Conservation (phyloP, 2,329 filamentous ascomycete species). For the Apiospora sp. region DNA sequence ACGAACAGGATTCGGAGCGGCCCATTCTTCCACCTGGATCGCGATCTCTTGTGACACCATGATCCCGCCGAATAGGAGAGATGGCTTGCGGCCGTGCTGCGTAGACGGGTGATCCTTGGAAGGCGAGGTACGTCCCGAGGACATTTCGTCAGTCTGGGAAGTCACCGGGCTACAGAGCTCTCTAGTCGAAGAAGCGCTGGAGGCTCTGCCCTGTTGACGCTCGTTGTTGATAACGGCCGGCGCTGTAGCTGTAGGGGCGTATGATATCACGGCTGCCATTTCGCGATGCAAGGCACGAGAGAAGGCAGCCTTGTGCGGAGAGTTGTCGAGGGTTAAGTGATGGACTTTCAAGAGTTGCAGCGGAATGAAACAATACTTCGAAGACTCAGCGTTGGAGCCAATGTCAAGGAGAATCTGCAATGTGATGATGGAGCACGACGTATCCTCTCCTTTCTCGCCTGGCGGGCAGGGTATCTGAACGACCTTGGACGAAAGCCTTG, state of each 20-base stretch:
- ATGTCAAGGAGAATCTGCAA: conserved; percentile 71
- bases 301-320: conserved; percentile 65
- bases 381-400: conserved; percentile 59
- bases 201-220: neutral
- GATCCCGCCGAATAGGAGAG: conserved; percentile 59
- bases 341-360: conserved; percentile 71
- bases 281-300: conserved; percentile 67
- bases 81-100: conserved; percentile 22
- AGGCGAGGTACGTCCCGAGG: conserved; percentile 32
- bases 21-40: neutral
- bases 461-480: conserved; percentile 48
- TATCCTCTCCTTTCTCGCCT: conserved; percentile 23
- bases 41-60: conserved; percentile 67
- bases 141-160: neutral
- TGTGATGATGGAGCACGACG: conserved; percentile 52
- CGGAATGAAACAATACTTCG: conserved; percentile 65
- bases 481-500: conserved; percentile 48
- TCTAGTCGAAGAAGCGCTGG: neutral
- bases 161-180: neutral
- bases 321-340: conserved; percentile 66
- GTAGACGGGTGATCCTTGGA: conserved; percentile 35
- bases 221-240: conserved; percentile 49
- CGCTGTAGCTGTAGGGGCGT: neutral
- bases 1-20: neutral
- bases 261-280: conserved; percentile 48